These are phyloP conservation scores for Dactylellina leptospora DNA, from an alignment of 2,329 filamentous ascomycete species.

Conservation along the genomic window DNA sequence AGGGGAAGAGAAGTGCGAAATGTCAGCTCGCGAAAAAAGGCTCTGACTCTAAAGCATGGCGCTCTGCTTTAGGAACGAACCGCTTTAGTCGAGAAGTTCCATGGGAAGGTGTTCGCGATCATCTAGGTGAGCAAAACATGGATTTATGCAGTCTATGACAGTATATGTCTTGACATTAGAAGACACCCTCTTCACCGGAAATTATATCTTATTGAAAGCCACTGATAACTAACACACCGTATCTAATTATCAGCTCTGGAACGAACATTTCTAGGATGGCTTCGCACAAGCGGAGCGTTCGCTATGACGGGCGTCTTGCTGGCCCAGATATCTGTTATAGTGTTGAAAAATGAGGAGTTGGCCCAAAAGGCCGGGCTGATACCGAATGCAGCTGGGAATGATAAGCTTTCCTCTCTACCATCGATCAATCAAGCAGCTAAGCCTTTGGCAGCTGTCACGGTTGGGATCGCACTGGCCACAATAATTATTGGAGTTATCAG, in stretches of 20 bases:
- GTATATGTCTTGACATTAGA: background rate
- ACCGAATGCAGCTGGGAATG: background rate
- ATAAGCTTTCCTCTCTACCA: background rate
- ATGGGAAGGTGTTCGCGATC: slow-evolving; percentile 43
- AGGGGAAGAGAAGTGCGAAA: background rate
- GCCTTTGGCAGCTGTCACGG: slow-evolving; percentile 19
- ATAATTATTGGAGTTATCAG: slow-evolving; percentile 30
- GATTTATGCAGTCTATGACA: too few species aligned
- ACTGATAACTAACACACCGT: background rate
- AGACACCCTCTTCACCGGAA: background rate
- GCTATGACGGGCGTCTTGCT: slow-evolving; percentile 45
- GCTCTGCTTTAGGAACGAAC: slow-evolving; percentile 1
- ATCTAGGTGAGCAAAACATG: slow-evolving; percentile 43
- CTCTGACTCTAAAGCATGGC: slow-evolving; percentile 11
- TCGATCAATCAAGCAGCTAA: slow-evolving; percentile 18
- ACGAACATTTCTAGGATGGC: slow-evolving; percentile 50
- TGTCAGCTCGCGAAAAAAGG: background rate
- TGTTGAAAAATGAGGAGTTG: slow-evolving; percentile 15
- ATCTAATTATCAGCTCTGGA: slow-evolving; percentile 34
- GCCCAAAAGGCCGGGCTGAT: slow-evolving; percentile 2
- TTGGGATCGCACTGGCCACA: slow-evolving; percentile 30
- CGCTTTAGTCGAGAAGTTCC: slow-evolving; percentile 44
- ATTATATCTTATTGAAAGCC: background rate
- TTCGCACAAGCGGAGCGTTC: slow-evolving; percentile 48
- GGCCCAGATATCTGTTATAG: slow-evolving; percentile 47